These are phyloP conservation scores for Acmispon strigosus DNA, from an alignment of 306 rosid genomes.

Conservation along the genomic window DNA sequence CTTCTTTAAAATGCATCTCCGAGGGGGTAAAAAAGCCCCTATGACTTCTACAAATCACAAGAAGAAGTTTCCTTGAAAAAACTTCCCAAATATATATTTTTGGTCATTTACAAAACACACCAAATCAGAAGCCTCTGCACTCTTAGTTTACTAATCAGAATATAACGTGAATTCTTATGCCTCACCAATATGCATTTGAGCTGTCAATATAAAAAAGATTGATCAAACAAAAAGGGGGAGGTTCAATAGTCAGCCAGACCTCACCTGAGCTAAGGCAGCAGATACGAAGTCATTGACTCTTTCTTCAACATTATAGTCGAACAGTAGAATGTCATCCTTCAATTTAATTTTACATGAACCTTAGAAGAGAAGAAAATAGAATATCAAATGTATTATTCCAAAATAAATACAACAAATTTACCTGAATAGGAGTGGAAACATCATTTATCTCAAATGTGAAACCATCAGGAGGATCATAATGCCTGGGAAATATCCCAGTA, in stretches of 20 bases:
- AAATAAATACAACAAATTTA: conserved; percentile 7
- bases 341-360: conserved; percentile 15
- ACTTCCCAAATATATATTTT: not conserved
- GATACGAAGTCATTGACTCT: conserved; percentile 42
- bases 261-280: conserved; percentile 57
- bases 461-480: conserved; percentile 90
- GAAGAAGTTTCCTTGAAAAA: not conserved
- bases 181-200: conserved; percentile 2
- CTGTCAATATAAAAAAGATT: not conserved
- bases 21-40: not conserved
- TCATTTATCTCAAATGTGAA: conserved; percentile 76
- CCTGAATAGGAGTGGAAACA: conserved; percentile 65
- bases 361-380: conserved; percentile 13
- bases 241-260: conserved; percentile 23
- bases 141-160: not conserved
- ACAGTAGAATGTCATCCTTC: conserved; percentile 48
- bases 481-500: conserved; percentile 73
- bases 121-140: conserved; percentile 1
- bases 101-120: not conserved
- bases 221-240: conserved; percentile 1
- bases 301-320: conserved; percentile 47
- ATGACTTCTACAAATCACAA: not conserved
- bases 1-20: not conserved
- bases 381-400: not conserved
- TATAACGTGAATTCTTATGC: not conserved